Percentiles rank a stretch among this genome's conserved stretches.
phyloP scores from a whole-genome alignment of 768 basidiomycete genomes.

The Imleria badia region DNA sequence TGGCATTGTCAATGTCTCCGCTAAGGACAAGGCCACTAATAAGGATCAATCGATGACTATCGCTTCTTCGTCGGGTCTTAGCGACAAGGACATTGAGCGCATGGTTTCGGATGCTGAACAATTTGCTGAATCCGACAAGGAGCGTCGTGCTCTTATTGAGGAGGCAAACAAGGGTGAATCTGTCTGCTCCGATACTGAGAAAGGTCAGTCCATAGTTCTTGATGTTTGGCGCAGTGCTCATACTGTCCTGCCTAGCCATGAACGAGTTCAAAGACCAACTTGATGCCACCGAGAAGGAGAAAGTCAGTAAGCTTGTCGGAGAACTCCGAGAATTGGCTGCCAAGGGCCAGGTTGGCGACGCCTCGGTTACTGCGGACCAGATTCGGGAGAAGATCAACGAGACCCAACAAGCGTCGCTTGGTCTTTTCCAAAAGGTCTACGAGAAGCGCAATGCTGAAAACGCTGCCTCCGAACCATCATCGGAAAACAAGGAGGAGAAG shows the following conservation, averaged over 20 bases:
- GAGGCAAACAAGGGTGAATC: slow-evolving; percentile 97
- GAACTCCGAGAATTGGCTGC: slow-evolving; percentile 87
- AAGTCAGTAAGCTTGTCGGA: slow-evolving; percentile 80
- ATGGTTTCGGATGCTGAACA: slow-evolving; percentile 96
- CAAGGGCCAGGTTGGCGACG: slow-evolving; percentile 89
- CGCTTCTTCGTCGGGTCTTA: slow-evolving; percentile 94
- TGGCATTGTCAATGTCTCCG: slow-evolving; percentile 96
- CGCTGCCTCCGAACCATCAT: slow-evolving; percentile 42
- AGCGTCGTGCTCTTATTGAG: slow-evolving; percentile 85
- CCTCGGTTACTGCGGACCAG: slow-evolving; percentile 73
- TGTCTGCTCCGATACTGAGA: slow-evolving; percentile 92
- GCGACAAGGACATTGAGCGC: slow-evolving; percentile 93
- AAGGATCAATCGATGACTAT: slow-evolving; percentile 98
- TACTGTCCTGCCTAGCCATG: slow-evolving; percentile 58
- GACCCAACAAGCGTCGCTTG: slow-evolving; percentile 92
- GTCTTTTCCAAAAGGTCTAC: slow-evolving; percentile 97
- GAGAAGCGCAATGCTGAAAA: slow-evolving; percentile 87
- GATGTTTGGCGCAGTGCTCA: not conserved
- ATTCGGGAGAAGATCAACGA: slow-evolving; percentile 93
- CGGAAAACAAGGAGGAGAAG: slow-evolving; percentile 67
- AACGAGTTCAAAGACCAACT: slow-evolving; percentile 98
- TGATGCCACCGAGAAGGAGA: slow-evolving; percentile 89
- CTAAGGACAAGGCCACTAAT: slow-evolving; percentile 89
- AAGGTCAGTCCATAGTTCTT: slow-evolving; percentile 50
- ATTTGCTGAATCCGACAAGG: slow-evolving; percentile 91